Evolutionary conservation across 257 asterid species (phyloP), one percentile per base, ranked within the genome.

Genomic region (Solanum tarapatanum): DNA sequence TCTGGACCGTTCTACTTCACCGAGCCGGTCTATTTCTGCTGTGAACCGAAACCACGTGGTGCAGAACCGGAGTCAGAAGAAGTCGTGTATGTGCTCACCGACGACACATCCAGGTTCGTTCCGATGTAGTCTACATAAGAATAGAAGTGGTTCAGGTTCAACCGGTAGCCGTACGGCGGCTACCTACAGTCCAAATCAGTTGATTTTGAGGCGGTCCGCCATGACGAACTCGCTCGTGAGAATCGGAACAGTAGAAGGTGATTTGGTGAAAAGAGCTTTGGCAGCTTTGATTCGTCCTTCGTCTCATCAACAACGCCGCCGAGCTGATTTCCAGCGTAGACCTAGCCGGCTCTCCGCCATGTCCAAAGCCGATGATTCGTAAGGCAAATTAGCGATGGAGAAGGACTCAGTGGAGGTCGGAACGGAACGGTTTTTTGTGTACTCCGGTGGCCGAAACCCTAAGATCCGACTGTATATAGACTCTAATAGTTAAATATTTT

Each of bases 101-200:
- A 93, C 95, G 1, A 94, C 87, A 69, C 97, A 94, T 89, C 95
- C 97, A 8, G 97, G 97, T 14, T 94, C 97, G 82, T 94, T 94
- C 89, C 88, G 97, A 48, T 94, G 97, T 91, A 90, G 95, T 82
- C 87, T 92, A 39, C 97, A 94, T 84, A 94, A 92, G 88, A 85
- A 30, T n/a, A 51, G 6, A 7, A 30, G 66, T 13, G 58, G 66
- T 32, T 16, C 87, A 51, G 58, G 66, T 32, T 16, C 87, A 62
- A 70, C 72, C 14, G 83, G 33, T 2, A 2, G 88, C 26, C 89
- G 88, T 39, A 87, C 94, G 88, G 66, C 88, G 88, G 82, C 92
- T 87, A 80, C 91, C 89, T 92, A 28, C 28, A 64, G 32, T 86
- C 84, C 94, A 36, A 87, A 88, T 83, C 75, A 90, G 90, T 83